phyloP scores from a whole-genome alignment of 345 rosid species.

The Rhizophora mangle region DNA sequence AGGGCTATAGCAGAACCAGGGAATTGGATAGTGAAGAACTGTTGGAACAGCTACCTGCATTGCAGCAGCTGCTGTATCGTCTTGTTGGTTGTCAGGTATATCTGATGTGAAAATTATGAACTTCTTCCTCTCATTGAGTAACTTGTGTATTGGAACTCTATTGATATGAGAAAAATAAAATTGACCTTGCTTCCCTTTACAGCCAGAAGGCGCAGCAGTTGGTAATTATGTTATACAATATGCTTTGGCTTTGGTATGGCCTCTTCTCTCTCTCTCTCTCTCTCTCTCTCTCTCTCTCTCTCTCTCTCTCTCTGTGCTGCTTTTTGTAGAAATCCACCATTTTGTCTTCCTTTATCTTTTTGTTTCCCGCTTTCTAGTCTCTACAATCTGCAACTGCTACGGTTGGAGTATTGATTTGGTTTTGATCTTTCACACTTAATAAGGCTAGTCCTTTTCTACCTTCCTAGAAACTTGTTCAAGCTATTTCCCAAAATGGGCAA shows the following conservation, averaged over 20 bases:
- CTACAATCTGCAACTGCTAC: too few relatives aligned
- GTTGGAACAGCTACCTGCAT: constrained; percentile 84
- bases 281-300: constrained; percentile 3
- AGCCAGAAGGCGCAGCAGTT: constrained; percentile 98
- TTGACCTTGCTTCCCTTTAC: constrained; percentile 25
- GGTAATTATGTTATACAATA: constrained; percentile 86
- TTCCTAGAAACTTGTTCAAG: too few relatives aligned
- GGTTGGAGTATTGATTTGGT: too few relatives aligned
- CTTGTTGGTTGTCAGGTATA: constrained; percentile 93
- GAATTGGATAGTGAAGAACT: constrained; percentile 78
- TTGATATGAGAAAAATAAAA: background rate
- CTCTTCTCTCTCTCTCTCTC: constrained; percentile 4
- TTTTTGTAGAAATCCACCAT: too few relatives aligned
- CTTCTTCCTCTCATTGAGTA: background rate
- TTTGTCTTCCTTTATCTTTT: too few relatives aligned
- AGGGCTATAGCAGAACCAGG: constrained; percentile 93
- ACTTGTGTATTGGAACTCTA: background rate
- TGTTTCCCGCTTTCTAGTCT: too few relatives aligned
- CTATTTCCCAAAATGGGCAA: too few relatives aligned
- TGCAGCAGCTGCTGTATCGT: constrained; percentile 86
- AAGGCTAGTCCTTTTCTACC: too few relatives aligned
- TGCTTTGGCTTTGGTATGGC: constrained; percentile 84
- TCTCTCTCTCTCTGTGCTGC: too few relatives aligned
- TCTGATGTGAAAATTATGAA: background rate
- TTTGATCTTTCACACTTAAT: too few relatives aligned